These are phyloP conservation scores for Fusarium buxicola DNA, from an alignment of 2,329 filamentous ascomycete genomes.

Conservation along the genomic window DNA sequence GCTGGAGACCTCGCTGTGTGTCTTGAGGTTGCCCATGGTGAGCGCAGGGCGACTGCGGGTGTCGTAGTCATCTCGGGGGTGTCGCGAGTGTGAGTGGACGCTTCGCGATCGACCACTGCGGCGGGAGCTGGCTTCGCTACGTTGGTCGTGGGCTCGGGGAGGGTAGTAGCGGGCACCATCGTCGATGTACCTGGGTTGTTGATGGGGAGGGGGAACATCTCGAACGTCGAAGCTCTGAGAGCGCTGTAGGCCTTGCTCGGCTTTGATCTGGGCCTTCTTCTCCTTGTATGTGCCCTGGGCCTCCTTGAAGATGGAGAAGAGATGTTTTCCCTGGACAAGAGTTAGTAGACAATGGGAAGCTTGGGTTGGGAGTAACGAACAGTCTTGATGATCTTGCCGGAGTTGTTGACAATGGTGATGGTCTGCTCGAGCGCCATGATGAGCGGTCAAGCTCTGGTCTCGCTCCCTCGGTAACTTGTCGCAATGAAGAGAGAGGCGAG, in stretches of 20 bases:
- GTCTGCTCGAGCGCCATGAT: conserved; percentile 71
- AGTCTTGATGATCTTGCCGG: conserved; percentile 90
- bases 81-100: conserved; percentile 46
- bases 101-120: conserved; percentile 56
- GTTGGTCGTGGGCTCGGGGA: conserved; percentile 49
- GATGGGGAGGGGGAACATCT: conserved; percentile 35
- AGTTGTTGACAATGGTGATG: conserved; percentile 89
- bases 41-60: conserved; percentile 55
- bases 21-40: conserved; percentile 65
- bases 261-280: conserved; percentile 84
- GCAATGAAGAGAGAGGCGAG: conserved; percentile 1
- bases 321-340: conserved; percentile 80
- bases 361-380: conserved; percentile 62
- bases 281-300: conserved; percentile 89
- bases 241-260: conserved; percentile 70
- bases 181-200: conserved; percentile 42
- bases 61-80: conserved; percentile 48
- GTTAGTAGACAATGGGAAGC: conserved; percentile 23
- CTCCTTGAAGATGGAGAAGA: conserved; percentile 91
- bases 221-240: conserved; percentile 65
- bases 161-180: conserved; percentile 51
- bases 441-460: conserved; percentile 33
- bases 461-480: conserved; percentile 16
- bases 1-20: conserved; percentile 64
- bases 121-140: conserved; percentile 56